Evolutionary conservation across 169 alveolate species (phyloP).

Genomic region (Cryptosporidium baileyi): DNA sequence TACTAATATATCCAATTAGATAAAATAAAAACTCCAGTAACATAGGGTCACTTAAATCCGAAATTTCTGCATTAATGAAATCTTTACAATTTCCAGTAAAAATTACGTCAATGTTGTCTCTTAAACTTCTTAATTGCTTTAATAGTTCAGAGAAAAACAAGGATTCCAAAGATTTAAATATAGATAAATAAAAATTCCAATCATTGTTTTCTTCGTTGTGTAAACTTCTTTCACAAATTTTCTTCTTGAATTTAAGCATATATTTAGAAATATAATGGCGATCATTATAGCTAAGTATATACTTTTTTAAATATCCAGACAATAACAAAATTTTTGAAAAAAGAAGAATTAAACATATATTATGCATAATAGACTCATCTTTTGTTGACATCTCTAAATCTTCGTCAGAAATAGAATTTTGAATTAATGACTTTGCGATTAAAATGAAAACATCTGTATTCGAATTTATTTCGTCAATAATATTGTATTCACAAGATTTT

Average conservation of each 20-base stretch:
- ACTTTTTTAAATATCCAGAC: slow-evolving; percentile 9
- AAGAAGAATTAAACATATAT: slow-evolving; percentile 14
- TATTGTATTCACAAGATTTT: slow-evolving; percentile 18
- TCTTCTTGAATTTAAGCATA: slow-evolving; percentile 6
- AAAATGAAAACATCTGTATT: not conserved
- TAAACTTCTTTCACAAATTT: not conserved
- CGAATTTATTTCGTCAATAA: not conserved
- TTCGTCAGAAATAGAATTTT: slow-evolving; percentile 36
- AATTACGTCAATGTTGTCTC: not conserved
- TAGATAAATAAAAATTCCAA: slow-evolving; percentile 3
- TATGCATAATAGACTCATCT: slow-evolving; percentile 23
- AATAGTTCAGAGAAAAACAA: slow-evolving; percentile 19
- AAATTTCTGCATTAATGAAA: not conserved
- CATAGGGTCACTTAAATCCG: slow-evolving; percentile 45
- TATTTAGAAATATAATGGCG: slow-evolving; percentile 12
- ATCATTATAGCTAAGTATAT: slow-evolving; percentile 9
- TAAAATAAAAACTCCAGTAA: slow-evolving; percentile 36
- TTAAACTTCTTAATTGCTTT: slow-evolving; percentile 14
- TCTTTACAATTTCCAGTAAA: not conserved
- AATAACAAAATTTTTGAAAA: slow-evolving; percentile 13
- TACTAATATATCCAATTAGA: not conserved
- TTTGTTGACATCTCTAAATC: slow-evolving; percentile 7
- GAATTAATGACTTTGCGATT: not conserved
- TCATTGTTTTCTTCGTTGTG: not conserved
- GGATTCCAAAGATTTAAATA: slow-evolving; percentile 37